Percentiles rank a stretch among this genome's conserved stretches.
Conservation (phyloP, 768 basidiomycete genomes). For the Suillus bovinus region DNA sequence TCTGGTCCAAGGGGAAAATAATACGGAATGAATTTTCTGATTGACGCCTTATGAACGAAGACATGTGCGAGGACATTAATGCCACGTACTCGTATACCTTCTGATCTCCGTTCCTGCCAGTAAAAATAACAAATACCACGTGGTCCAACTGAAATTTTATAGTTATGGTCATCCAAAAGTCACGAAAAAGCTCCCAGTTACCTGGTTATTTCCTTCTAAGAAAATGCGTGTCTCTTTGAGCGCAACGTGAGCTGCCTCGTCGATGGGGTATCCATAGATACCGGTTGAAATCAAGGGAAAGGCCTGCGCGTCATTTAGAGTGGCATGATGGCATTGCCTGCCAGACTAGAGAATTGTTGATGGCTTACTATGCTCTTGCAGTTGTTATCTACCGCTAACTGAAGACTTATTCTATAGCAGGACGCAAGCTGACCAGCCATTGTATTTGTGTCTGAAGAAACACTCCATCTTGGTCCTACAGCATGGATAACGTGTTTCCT, state of each 20-base stretch:
- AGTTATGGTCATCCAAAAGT: not conserved
- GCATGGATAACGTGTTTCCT: conserved; percentile 79
- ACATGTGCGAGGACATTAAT: not conserved
- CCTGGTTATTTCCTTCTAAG: conserved; percentile 53
- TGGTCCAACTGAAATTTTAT: conserved; percentile 53
- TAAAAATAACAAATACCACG: conserved; percentile 74
- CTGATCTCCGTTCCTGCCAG: conserved; percentile 53
- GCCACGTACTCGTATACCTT: conserved; percentile 61
- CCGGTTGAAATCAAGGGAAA: conserved; percentile 83
- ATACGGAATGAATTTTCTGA: conserved; percentile 53
- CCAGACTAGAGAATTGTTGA: not conserved
- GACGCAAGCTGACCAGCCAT: conserved; percentile 60
- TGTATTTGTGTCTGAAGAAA: conserved; percentile 35
- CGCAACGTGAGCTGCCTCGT: conserved; percentile 71
- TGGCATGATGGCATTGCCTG: not conserved
- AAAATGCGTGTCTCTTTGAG: conserved; percentile 57
- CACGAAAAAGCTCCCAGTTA: conserved; percentile 18
- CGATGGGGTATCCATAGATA: conserved; percentile 76
- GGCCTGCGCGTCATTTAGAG: conserved; percentile 46
- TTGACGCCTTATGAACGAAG: not conserved
- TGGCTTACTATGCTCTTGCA: conserved; percentile 60
- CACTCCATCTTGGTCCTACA: conserved; percentile 72
- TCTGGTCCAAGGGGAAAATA: conserved; percentile 51
- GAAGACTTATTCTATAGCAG: conserved; percentile 66
- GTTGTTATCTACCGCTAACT: conserved; percentile 58